A percentile compares a stretch with the other conserved stretches of the same genome.
Evolutionary conservation across 768 basidiomycete genomes (phyloP).

Genomic region (Tulasnella sp.): DNA sequence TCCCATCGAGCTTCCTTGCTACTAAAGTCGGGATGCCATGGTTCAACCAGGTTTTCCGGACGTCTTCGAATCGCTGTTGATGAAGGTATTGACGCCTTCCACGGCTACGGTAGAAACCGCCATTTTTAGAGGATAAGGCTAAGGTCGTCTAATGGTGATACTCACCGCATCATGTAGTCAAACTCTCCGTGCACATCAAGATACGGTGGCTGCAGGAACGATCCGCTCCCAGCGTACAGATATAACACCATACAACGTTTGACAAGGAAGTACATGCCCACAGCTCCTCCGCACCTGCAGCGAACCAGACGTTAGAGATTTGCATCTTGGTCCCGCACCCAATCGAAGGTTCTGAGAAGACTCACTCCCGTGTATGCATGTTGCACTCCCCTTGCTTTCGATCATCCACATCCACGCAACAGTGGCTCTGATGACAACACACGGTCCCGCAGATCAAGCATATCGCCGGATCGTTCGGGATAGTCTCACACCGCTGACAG

Average conservation of each 20-base stretch:
- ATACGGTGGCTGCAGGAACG: slow-evolving; percentile 80
- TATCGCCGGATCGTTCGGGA: slow-evolving; percentile 77
- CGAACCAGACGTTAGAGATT: neutral
- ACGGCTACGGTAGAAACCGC: slow-evolving; percentile 38
- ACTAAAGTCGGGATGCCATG: slow-evolving; percentile 85
- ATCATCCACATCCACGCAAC: slow-evolving; percentile 64
- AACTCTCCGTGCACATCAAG: slow-evolving; percentile 91
- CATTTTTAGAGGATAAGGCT: neutral
- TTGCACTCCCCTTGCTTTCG: slow-evolving; percentile 80
- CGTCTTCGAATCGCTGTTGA: slow-evolving; percentile 76
- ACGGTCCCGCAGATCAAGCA: slow-evolving; percentile 84
- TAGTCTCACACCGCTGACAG: slow-evolving; percentile 65
- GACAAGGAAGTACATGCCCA: slow-evolving; percentile 84
- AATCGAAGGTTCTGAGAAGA: slow-evolving; percentile 20
- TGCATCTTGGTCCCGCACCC: neutral
- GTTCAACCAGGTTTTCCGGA: slow-evolving; percentile 80
- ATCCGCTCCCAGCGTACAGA: slow-evolving; percentile 80
- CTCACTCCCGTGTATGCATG: slow-evolving; percentile 87
- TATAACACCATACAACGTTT: slow-evolving; percentile 86
- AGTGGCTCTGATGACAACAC: slow-evolving; percentile 85
- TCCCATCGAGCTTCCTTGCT: slow-evolving; percentile 78
- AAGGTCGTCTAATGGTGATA: slow-evolving; percentile 4
- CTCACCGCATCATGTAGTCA: slow-evolving; percentile 82
- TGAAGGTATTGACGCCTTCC: slow-evolving; percentile 85
- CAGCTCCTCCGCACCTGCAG: slow-evolving; percentile 73